Conservation (phyloP, 139 green algal genomes). For the Edaphochlamys debaryana region DNA sequence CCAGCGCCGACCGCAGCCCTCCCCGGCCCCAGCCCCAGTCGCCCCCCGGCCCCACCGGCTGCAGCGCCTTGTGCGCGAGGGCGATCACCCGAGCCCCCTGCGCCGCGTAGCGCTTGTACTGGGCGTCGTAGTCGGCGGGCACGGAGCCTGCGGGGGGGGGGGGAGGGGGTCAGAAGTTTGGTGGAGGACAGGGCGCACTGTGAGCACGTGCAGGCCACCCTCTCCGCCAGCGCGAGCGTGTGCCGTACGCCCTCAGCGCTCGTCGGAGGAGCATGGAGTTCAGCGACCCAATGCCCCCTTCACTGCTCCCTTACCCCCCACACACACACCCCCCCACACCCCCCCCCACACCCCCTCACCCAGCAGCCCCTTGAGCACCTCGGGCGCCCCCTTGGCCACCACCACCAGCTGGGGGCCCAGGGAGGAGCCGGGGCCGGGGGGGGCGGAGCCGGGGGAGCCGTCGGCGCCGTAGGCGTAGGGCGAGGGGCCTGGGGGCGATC, state of each 20-base stretch:
- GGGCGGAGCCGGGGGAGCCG: background rate
- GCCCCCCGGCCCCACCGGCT: too few relatives aligned
- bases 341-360: conserved; percentile 20
- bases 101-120: conserved; percentile 88
- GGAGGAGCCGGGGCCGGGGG: background rate
- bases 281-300: too few relatives aligned
- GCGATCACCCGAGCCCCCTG: conserved; percentile 94
- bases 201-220: background rate
- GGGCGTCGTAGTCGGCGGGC: conserved; percentile 79
- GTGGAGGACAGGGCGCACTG: background rate
- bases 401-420: conserved; percentile 36
- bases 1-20: background rate
- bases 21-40: too few relatives aligned
- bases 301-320: too few relatives aligned
- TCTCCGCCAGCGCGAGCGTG: background rate
- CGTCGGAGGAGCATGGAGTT: too few relatives aligned
- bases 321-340: too few relatives aligned
- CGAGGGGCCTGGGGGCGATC: too few relatives aligned
- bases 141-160: conserved; percentile 42
- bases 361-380: conserved; percentile 78
- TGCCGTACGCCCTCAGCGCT: too few relatives aligned
- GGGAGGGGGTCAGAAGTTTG: background rate
- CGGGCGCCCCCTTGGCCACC: conserved; percentile 91
- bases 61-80: conserved; percentile 81
- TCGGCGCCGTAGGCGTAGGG: conserved; percentile 1